These are phyloP conservation scores for Phalaenopsis hybrid DNA, from an alignment of 116 monocot genomes.

Conservation along the genomic window DNA sequence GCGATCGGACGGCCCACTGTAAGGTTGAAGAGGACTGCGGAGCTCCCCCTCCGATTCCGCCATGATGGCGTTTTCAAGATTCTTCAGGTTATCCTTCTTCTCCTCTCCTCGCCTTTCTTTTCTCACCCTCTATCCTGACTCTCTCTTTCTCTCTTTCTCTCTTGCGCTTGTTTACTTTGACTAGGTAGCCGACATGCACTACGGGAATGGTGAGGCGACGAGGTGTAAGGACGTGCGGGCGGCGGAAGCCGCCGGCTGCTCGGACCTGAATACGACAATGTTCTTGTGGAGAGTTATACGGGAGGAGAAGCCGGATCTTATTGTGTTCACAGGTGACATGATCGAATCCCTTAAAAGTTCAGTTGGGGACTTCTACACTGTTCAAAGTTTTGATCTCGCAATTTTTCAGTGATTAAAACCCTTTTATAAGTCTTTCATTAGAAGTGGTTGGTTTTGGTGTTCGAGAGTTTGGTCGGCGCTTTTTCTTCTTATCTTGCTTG, in stretches of 20 bases:
- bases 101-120: not conserved
- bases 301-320: slow-evolving; percentile 70
- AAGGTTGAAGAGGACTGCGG: slow-evolving; percentile 41
- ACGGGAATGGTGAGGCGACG: slow-evolving; percentile 51
- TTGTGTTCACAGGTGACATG: slow-evolving; percentile 69
- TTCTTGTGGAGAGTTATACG: slow-evolving; percentile 49
- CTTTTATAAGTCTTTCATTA: no score
- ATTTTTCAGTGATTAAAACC: no score
- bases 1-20: slow-evolving; percentile 12
- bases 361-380: no score
- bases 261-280: slow-evolving; percentile 72
- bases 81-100: slow-evolving; percentile 44
- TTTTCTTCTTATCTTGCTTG: no score
- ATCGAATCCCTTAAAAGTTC: no score
- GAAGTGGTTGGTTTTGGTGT: no score
- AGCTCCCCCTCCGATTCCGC: slow-evolving; percentile 81
- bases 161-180: not conserved
- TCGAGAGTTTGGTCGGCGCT: no score
- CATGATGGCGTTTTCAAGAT: slow-evolving; percentile 86
- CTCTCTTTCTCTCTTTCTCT: not conserved
- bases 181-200: slow-evolving; percentile 76
- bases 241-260: slow-evolving; percentile 33
- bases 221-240: slow-evolving; percentile 60
- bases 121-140: not conserved
- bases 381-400: no score